These are phyloP conservation scores for Oenanthe javanica DNA, from an alignment of 140 eudicot species.

Conservation along the genomic window DNA sequence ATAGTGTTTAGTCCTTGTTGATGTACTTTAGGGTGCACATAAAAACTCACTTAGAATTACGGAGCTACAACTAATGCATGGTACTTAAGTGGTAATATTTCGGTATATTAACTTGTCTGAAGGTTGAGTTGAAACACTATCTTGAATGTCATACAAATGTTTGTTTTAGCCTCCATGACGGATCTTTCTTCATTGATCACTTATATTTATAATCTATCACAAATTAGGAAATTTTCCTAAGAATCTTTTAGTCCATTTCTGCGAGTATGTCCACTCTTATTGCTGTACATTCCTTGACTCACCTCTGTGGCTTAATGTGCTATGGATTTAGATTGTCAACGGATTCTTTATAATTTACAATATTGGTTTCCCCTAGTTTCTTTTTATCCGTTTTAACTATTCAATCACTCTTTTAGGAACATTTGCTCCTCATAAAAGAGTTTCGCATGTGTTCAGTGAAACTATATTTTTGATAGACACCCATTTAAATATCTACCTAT, in stretches of 20 bases:
- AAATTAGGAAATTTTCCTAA: not conserved
- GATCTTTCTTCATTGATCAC: not conserved
- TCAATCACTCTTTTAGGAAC: not conserved
- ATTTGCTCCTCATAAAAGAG: not conserved
- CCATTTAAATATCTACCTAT: not conserved
- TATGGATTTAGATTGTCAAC: not conserved
- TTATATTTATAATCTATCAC: not conserved
- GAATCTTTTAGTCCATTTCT: not conserved
- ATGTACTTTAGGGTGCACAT: not conserved
- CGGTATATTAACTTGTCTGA: not conserved
- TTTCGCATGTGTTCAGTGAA: not conserved
- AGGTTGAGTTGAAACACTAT: not conserved
- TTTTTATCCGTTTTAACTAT: not conserved
- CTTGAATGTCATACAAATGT: not conserved
- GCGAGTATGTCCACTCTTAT: not conserved
- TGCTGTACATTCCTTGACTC: not conserved
- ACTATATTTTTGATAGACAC: not conserved
- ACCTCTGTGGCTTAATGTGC: not conserved
- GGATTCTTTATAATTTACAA: not conserved
- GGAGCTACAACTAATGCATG: not conserved
- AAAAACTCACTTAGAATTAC: not conserved
- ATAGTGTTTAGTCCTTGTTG: not conserved
- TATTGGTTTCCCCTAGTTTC: not conserved
- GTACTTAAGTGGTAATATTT: not conserved
- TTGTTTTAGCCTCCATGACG: not conserved